Evolutionary conservation across 2,329 filamentous ascomycete genomes (phyloP).

Genomic region (Zymoseptoria crescenta): DNA sequence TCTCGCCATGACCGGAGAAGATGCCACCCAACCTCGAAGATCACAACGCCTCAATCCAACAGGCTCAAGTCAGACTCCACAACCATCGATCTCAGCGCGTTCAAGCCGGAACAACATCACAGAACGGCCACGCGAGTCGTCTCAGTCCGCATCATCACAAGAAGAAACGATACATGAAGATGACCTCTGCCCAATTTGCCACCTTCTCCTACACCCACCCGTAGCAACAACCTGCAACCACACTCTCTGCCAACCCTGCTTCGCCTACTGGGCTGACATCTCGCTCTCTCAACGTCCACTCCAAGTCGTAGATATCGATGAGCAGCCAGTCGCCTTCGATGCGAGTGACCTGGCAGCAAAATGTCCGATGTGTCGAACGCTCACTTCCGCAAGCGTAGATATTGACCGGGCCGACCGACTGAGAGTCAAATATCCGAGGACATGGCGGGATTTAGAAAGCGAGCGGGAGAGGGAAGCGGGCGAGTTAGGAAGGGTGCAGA

Average conservation of each 20-base stretch:
- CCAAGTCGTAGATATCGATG: conserved; percentile 34
- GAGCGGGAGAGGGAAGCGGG: conserved; percentile 29
- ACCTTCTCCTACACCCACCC: conserved; percentile 36
- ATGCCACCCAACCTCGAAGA: neutral
- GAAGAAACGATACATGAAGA: conserved; percentile 30
- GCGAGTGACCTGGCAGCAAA: conserved; percentile 31
- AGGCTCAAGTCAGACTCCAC: neutral
- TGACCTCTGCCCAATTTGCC: conserved; percentile 41
- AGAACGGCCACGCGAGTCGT: too few species aligned
- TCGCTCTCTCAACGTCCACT: conserved; percentile 32
- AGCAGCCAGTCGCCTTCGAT: conserved; percentile 25
- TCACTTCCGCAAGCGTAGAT: conserved; percentile 31
- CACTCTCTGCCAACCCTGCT: conserved; percentile 38
- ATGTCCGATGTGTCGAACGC: conserved; percentile 41
- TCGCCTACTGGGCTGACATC: conserved; percentile 40
- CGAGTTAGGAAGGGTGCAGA: conserved; percentile 27
- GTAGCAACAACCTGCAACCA: conserved; percentile 39
- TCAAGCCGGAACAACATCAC: neutral
- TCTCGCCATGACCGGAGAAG: neutral
- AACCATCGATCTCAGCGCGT: neutral
- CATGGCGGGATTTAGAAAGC: conserved; percentile 29
- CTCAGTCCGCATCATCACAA: neutral
- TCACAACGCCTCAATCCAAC: neutral
- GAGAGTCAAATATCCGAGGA: conserved; percentile 29
- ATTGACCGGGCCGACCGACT: conserved; percentile 23